Percentiles rank a stretch among this genome's conserved stretches.
These are phyloP conservation scores for Anisodus acutangulus DNA, from an alignment of 257 asterid genomes.

Conservation along the genomic window DNA sequence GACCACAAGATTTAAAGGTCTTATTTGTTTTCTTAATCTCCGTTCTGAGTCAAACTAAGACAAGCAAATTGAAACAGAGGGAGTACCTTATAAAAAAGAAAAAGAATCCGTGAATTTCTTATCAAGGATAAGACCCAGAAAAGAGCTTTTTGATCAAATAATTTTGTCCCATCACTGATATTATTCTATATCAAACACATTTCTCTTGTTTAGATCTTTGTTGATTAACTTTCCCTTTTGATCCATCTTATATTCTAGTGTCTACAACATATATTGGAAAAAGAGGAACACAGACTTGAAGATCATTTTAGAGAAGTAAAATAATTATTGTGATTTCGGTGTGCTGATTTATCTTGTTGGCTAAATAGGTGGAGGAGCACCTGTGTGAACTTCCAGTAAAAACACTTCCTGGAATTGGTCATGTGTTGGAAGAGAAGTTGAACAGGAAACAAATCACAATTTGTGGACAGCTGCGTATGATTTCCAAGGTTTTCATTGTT, in stretches of 20 bases:
- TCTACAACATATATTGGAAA: constrained; percentile 8
- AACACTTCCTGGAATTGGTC: constrained; percentile 96
- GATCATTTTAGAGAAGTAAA: constrained; percentile 17
- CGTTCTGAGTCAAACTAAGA: too few species aligned
- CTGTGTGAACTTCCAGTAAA: constrained; percentile 79
- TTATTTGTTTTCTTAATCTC: too few species aligned
- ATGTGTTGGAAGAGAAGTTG: constrained; percentile 78
- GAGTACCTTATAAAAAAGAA: too few species aligned
- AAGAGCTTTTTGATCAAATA: neutral
- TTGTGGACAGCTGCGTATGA: constrained; percentile 74
- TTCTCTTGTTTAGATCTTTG: constrained; percentile 11
- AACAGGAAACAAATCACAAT: constrained; percentile 62
- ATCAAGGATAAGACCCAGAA: neutral
- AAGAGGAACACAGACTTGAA: constrained; percentile 6
- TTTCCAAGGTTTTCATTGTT: constrained; percentile 61
- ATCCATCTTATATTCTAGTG: neutral
- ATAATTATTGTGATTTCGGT: neutral
- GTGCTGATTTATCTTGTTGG: constrained; percentile 29
- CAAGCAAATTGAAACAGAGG: too few species aligned
- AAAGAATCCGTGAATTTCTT: neutral
- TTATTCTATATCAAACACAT: neutral
- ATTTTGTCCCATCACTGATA: neutral
- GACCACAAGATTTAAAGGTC: too few species aligned
- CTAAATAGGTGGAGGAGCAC: constrained; percentile 71
- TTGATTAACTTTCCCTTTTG: constrained; percentile 1